These are phyloP conservation scores for Schizosaccharomyces cryophilus DNA, from an alignment of 805 yeast genomes.

Conservation along the genomic window DNA sequence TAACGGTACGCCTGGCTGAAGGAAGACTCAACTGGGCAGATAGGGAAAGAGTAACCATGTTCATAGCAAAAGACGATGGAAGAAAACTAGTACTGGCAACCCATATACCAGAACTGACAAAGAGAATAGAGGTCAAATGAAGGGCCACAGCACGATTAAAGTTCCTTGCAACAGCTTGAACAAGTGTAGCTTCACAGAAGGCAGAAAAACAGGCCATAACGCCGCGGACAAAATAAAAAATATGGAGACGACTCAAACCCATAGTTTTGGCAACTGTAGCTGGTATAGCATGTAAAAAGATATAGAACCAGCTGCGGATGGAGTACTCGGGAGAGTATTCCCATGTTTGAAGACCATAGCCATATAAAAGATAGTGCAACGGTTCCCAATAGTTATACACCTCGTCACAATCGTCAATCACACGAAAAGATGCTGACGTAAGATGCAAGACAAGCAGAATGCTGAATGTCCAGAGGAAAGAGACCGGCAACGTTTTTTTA, in stretches of 20 bases:
- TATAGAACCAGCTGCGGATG: slow-evolving; percentile 63
- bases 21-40: slow-evolving; percentile 10
- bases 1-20: slow-evolving; percentile 2
- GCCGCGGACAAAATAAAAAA: slow-evolving; percentile 17
- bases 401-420: slow-evolving; percentile 82
- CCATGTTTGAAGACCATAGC: slow-evolving; percentile 88
- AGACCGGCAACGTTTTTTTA: neutral
- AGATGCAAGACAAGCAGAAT: slow-evolving; percentile 11
- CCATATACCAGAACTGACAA: slow-evolving; percentile 57
- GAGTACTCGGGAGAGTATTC: slow-evolving; percentile 81
- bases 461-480: slow-evolving; percentile 5
- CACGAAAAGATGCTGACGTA: slow-evolving; percentile 27
- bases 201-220: slow-evolving; percentile 20
- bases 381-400: slow-evolving; percentile 90
- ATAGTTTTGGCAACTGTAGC: neutral
- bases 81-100: slow-evolving; percentile 71
- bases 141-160: slow-evolving; percentile 22
- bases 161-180: slow-evolving; percentile 17
- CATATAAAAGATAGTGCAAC: slow-evolving; percentile 45
- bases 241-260: neutral
- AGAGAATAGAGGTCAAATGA: slow-evolving; percentile 37
- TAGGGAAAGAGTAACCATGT: slow-evolving; percentile 16
- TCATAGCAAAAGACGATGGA: slow-evolving; percentile 60
- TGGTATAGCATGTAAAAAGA: slow-evolving; percentile 22
- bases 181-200: slow-evolving; percentile 30